phyloP scores from a whole-genome alignment of 495 filamentous ascomycete genomes.

The Hyaloscypha hepaticicola region DNA sequence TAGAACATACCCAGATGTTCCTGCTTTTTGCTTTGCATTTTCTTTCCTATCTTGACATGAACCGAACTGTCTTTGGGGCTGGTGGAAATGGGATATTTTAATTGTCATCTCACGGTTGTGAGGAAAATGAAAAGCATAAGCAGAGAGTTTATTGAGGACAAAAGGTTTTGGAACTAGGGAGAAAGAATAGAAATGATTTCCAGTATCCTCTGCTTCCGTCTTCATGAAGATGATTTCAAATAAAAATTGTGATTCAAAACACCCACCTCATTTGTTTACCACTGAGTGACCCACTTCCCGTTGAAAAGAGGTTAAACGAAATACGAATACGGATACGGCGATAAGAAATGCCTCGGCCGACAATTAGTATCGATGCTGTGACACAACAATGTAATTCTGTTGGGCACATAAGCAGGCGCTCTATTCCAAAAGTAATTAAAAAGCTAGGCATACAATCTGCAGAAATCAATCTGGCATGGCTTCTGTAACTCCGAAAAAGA shows the following conservation, averaged over 20 bases:
- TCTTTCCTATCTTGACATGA: constrained; percentile 2
- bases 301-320: background rate
- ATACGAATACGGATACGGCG: background rate
- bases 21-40: constrained; percentile 3
- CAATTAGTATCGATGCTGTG: background rate
- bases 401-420: background rate
- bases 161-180: background rate
- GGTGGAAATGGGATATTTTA: background rate
- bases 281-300: background rate
- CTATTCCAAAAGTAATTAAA: background rate
- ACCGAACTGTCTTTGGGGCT: background rate
- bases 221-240: background rate
- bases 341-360: constrained; percentile 6
- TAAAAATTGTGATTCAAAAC: background rate
- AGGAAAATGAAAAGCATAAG: background rate
- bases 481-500: constrained; percentile 35
- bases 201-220: background rate
- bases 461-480: constrained; percentile 6
- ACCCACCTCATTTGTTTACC: background rate
- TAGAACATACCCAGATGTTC: background rate
- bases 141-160: background rate
- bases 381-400: background rate
- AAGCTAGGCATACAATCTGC: background rate
- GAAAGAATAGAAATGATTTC: background rate
- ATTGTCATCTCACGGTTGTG: background rate